These are phyloP conservation scores for Quercus mongolica DNA, from an alignment of 306 rosid genomes.

Conservation along the genomic window DNA sequence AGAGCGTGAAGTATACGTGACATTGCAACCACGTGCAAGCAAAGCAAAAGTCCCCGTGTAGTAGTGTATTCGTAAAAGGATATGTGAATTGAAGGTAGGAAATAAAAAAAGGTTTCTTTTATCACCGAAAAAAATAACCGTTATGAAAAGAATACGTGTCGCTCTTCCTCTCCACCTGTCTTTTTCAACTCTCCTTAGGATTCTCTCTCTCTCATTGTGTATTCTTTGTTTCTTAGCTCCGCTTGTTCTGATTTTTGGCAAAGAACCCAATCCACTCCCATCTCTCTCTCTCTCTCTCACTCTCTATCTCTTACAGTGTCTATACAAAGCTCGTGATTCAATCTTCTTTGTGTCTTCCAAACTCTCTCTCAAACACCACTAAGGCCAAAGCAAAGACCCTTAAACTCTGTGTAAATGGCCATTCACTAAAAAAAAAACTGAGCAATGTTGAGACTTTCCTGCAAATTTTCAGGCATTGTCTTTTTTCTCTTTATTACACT, in stretches of 20 bases:
- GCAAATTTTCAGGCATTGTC: background rate
- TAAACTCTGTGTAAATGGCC: slow-evolving; percentile 22
- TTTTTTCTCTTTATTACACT: background rate
- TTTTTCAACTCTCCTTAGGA: slow-evolving; percentile 44
- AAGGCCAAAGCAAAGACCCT: too few relatives aligned
- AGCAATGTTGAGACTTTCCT: slow-evolving; percentile 45
- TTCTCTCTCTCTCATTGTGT: slow-evolving; percentile 30
- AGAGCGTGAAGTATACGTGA: too few relatives aligned
- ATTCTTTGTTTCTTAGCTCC: slow-evolving; percentile 37
- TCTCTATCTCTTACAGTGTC: background rate
- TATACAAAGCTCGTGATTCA: slow-evolving; percentile 20
- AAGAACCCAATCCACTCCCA: slow-evolving; percentile 18
- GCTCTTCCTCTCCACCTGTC: slow-evolving; percentile 43
- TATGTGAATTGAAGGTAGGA: background rate
- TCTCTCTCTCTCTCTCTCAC: slow-evolving; percentile 15
- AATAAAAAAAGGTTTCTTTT: slow-evolving; percentile 4
- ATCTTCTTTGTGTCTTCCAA: slow-evolving; percentile 12
- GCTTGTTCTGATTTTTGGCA: slow-evolving; percentile 22
- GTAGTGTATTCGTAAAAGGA: background rate
- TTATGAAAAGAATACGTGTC: slow-evolving; percentile 54
- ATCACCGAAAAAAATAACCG: slow-evolving; percentile 50
- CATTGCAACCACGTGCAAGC: too few relatives aligned
- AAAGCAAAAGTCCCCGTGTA: too few relatives aligned
- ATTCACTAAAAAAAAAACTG: background rate
- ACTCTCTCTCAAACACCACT: background rate